Conservation (phyloP, 2,329 filamentous ascomycete species). For the Scedosporium minutisporum region DNA sequence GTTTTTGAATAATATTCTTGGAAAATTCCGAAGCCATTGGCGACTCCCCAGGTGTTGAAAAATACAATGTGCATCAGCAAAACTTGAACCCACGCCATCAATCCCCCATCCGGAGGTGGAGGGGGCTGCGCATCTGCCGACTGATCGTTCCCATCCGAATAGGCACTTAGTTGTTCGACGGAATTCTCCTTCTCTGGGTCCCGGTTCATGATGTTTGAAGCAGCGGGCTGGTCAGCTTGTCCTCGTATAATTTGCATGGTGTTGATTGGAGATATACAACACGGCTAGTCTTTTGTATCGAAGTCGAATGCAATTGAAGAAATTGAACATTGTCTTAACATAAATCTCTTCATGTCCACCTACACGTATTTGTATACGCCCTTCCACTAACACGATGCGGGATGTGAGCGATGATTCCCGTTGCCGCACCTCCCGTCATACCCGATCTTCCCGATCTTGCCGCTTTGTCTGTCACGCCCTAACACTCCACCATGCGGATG, state of each 20-base stretch:
- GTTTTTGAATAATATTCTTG: conserved; percentile 37
- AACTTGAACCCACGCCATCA: conserved; percentile 20
- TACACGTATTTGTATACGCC: no score
- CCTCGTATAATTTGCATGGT: background rate
- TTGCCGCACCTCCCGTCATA: no score
- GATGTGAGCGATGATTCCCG: no score
- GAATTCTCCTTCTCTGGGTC: background rate
- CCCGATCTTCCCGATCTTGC: no score
- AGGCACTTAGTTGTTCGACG: background rate
- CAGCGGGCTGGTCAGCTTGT: background rate
- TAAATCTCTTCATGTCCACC: no score
- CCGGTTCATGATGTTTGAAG: background rate
- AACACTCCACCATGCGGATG: no score
- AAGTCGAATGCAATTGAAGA: no score
- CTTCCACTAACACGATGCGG: no score
- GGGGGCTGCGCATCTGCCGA: background rate
- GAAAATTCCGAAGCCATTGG: conserved; percentile 51
- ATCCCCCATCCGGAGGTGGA: conserved; percentile 11
- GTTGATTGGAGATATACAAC: no score
- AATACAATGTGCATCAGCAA: conserved; percentile 27
- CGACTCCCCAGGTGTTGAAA: conserved; percentile 36
- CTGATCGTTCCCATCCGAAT: background rate
- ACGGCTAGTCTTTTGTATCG: no score
- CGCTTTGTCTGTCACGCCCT: no score
- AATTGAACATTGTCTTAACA: no score